Base-by-base conservation (phyloP, 2,329 filamentous ascomycete species). In the Daldinia sp. region DNA sequence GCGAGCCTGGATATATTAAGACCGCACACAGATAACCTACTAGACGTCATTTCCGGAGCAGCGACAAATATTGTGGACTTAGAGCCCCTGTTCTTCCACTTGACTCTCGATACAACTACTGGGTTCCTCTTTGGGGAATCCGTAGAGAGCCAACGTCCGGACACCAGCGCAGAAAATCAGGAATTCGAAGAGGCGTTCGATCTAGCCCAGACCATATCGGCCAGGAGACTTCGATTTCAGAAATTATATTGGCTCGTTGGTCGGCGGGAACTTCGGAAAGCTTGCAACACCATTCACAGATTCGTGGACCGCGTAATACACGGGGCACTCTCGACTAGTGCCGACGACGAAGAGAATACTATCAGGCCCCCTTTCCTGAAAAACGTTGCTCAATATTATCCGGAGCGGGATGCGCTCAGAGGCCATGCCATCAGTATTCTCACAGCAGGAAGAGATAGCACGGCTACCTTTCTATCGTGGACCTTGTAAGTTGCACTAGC, bases 111-210 rank as follows among this genome's bases (percentile, higher is more conserved):
- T 27, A 60, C 69, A 8, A 64, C 71, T 0, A 73, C 71, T n/a
- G 69, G 68, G 6, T 73, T 73, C 27, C 51, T 73, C 23, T 73
- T 73, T 37, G 70, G 70, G 5, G 64, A 71, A n/a, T 72, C 70
- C 4, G 70, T 62, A 43, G 67, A 21, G 57, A 63, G 50, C 39
- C 63, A 48, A 57, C 63, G 43, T 17, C 63, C 32, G 29, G 66
- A 8, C 43, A 25, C 52, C n/a, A 37, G 64, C 64, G 34, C 45
- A 45, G 49, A 32, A 30, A 34, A 53, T 3, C 59, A 52, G 15
- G 60, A 63, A 21, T 70, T 71, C 30, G 68, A 71, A 32, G 52
- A 59, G 3, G 65, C 67, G 4, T 71, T 70, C 21, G 67, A 72
- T 49, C 55, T 62, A 10, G 68, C 68, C 3, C 69, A 72, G 49